Evolutionary conservation across 805 yeast genomes (phyloP).

Genomic region (Wickerhamiella dianesei): DNA sequence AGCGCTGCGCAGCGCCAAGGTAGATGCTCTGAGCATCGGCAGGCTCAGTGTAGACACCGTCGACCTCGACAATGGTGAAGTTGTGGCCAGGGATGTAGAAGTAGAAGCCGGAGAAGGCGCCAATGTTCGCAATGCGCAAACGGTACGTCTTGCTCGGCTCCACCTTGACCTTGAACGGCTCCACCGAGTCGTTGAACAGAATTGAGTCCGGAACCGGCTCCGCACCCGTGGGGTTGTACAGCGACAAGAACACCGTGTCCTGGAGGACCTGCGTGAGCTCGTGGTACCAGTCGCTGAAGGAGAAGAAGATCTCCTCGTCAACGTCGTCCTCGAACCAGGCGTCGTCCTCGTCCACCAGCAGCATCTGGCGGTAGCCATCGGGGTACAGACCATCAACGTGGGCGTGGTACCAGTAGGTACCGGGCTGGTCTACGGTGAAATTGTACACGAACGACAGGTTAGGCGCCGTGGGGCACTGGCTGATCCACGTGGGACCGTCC

Average conservation of each 20-base stretch:
- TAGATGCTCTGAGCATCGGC: slow-evolving; percentile 57
- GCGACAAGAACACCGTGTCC: slow-evolving; percentile 41
- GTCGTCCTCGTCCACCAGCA: slow-evolving; percentile 58
- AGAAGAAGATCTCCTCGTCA: slow-evolving; percentile 63
- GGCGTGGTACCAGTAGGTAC: slow-evolving; percentile 96
- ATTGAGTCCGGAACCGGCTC: slow-evolving; percentile 86
- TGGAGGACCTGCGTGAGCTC: slow-evolving; percentile 36
- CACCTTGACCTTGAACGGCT: slow-evolving; percentile 40
- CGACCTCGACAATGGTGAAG: slow-evolving; percentile 78
- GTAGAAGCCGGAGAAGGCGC: slow-evolving; percentile 86
- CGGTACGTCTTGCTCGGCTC: slow-evolving; percentile 77
- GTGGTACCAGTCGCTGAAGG: slow-evolving; percentile 85
- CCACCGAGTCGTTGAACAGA: slow-evolving; percentile 65
- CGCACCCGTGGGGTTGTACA: slow-evolving; percentile 92
- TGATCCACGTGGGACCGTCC: slow-evolving; percentile 86
- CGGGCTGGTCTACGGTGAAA: slow-evolving; percentile 78
- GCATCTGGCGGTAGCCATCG: slow-evolving; percentile 54
- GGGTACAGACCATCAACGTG: slow-evolving; percentile 83
- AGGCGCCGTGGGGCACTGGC: slow-evolving; percentile 88
- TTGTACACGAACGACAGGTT: slow-evolving; percentile 65
- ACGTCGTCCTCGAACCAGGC: slow-evolving; percentile 48
- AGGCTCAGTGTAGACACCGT: slow-evolving; percentile 76
- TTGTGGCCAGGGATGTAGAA: slow-evolving; percentile 79
- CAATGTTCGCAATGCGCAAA: slow-evolving; percentile 67
- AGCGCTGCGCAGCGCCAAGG: slow-evolving; percentile 86